phyloP scores from a whole-genome alignment of 78 protist species.

The Salpingoeca rosetta region DNA sequence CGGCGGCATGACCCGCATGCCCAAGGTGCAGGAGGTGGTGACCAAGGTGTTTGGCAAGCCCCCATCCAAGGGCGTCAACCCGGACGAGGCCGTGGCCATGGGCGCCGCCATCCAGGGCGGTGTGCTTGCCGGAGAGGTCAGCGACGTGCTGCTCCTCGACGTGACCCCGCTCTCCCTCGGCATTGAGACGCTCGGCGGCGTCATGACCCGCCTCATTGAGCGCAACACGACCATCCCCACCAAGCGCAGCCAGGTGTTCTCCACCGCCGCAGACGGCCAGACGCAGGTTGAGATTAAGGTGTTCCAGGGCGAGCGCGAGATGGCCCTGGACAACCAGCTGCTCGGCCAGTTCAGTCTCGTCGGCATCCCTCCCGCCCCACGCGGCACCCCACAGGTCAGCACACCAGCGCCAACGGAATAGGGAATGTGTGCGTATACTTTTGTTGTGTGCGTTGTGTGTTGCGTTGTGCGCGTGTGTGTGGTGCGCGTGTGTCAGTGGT shows the following conservation, averaged over 20 bases:
- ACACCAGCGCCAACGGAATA: too few relatives aligned
- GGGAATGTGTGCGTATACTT: too few relatives aligned
- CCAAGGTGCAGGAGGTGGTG: constrained; percentile 84
- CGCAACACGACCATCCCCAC: constrained; percentile 93
- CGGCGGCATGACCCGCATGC: constrained; percentile 97
- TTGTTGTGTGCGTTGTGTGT: too few relatives aligned
- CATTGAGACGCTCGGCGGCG: constrained; percentile 90
- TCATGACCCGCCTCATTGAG: constrained; percentile 73
- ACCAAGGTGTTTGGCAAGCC: constrained; percentile 65
- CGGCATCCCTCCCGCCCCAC: constrained; percentile 92
- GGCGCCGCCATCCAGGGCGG: constrained; percentile 99
- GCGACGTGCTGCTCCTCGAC: constrained; percentile 80
- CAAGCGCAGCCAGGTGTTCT: constrained; percentile 86
- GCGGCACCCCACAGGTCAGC: constrained; percentile 29
- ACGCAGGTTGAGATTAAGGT: constrained; percentile 95
- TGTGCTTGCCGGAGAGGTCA: constrained; percentile 76
- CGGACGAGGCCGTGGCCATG: constrained; percentile 99
- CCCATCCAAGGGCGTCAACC: constrained; percentile 95
- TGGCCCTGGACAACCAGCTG: constrained; percentile 91
- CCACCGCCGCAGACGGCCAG: constrained; percentile 98
- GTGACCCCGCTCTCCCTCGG: constrained; percentile 95
- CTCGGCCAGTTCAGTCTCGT: constrained; percentile 87
- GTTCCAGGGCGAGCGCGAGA: constrained; percentile 96
- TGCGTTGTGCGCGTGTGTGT: too few relatives aligned
- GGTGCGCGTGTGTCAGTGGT: too few relatives aligned